Conservation (phyloP, 352 stramenopile genomes). For the Phytophthora cryptogea region DNA sequence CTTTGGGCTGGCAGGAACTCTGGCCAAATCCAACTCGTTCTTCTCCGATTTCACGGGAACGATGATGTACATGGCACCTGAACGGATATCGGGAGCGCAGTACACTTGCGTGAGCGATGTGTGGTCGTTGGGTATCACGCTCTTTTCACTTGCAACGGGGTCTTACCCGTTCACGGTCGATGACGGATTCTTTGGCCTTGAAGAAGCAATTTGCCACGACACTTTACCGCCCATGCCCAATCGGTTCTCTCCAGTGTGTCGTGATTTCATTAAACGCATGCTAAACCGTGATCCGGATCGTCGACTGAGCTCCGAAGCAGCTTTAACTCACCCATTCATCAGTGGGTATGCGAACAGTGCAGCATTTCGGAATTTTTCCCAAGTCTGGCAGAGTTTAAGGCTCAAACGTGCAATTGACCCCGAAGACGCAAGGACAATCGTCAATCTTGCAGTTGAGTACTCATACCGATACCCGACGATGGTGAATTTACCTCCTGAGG, state of each 20-base stretch:
- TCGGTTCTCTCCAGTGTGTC: slow-evolving; percentile 85
- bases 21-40: slow-evolving; percentile 78
- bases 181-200: slow-evolving; percentile 83
- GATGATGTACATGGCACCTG: slow-evolving; percentile 95
- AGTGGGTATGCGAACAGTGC: slow-evolving; percentile 44
- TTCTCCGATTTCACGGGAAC: slow-evolving; percentile 91
- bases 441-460: slow-evolving; percentile 44
- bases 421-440: slow-evolving; percentile 35
- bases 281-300: slow-evolving; percentile 86
- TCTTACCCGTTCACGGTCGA: slow-evolving; percentile 73
- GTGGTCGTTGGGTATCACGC: slow-evolving; percentile 76
- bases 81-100: slow-evolving; percentile 87
- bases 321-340: slow-evolving; percentile 91
- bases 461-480: slow-evolving; percentile 29
- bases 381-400: slow-evolving; percentile 45
- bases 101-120: slow-evolving; percentile 87
- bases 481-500: slow-evolving; percentile 16
- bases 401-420: slow-evolving; percentile 28
- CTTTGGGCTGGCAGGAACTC: slow-evolving; percentile 77
- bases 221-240: slow-evolving; percentile 74
- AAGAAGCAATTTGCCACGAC: slow-evolving; percentile 84
- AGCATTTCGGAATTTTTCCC: slow-evolving; percentile 39
- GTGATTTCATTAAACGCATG: slow-evolving; percentile 93
- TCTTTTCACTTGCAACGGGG: slow-evolving; percentile 73
- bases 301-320: slow-evolving; percentile 84